These are phyloP conservation scores for Aureobasidium melanogenum DNA, from an alignment of 2,329 filamentous ascomycete species.

Conservation along the genomic window DNA sequence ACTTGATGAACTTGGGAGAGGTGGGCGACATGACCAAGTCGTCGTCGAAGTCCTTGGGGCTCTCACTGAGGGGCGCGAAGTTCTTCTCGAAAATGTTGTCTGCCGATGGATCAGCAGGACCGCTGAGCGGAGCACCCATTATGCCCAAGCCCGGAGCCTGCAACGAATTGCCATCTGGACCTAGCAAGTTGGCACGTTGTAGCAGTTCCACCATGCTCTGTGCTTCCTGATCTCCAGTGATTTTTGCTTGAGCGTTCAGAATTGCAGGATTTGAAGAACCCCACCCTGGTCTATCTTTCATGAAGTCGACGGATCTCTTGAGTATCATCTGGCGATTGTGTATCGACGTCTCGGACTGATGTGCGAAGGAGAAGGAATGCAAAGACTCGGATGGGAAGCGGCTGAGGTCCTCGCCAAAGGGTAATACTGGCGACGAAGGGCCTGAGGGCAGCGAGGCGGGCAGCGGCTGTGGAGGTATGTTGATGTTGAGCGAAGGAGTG, in stretches of 20 bases:
- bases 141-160: slow-evolving; percentile 39
- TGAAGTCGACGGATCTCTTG: slow-evolving; percentile 91
- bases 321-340: slow-evolving; percentile 88
- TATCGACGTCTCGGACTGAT: slow-evolving; percentile 85
- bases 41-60: slow-evolving; percentile 24
- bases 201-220: slow-evolving; percentile 87
- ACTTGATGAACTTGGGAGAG: background rate
- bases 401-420: slow-evolving; percentile 77
- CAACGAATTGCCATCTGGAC: slow-evolving; percentile 48
- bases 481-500: slow-evolving; percentile 63
- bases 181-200: slow-evolving; percentile 70
- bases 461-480: slow-evolving; percentile 49
- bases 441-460: slow-evolving; percentile 47
- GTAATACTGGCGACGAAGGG: slow-evolving; percentile 58
- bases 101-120: slow-evolving; percentile 63
- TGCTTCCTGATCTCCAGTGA: slow-evolving; percentile 73
- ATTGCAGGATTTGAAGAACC: slow-evolving; percentile 65
- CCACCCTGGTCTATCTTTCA: slow-evolving; percentile 86
- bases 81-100: slow-evolving; percentile 80
- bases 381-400: slow-evolving; percentile 92
- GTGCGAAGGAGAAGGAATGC: slow-evolving; percentile 96
- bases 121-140: slow-evolving; percentile 61
- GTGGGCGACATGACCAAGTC: background rate
- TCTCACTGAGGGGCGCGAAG: slow-evolving; percentile 49
- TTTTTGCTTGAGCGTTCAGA: slow-evolving; percentile 72